phyloP scores from a whole-genome alignment of 2,329 filamentous ascomycete species.

The Trematosphaeria pertusa region DNA sequence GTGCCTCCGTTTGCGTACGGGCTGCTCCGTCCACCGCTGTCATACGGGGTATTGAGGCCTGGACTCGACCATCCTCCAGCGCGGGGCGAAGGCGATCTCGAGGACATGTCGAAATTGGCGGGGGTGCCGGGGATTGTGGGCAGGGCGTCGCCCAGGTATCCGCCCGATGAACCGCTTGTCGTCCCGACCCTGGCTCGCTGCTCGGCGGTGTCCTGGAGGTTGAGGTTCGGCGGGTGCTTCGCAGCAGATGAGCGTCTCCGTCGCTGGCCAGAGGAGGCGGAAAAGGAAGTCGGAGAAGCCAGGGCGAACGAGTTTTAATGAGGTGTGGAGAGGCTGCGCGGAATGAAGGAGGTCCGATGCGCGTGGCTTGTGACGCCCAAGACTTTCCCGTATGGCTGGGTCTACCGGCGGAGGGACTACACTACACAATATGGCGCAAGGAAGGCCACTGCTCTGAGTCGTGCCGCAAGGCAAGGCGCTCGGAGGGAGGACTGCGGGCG shows the following conservation, averaged over 20 bases:
- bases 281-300: slow-evolving; percentile 48
- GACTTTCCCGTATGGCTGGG: slow-evolving; percentile 15
- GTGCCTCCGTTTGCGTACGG: slow-evolving; percentile 63
- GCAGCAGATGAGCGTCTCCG: slow-evolving; percentile 50
- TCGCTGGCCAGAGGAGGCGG: slow-evolving; percentile 48
- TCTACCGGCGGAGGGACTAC: slow-evolving; percentile 17
- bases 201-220: slow-evolving; percentile 35
- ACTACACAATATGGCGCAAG: slow-evolving; percentile 15
- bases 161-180: slow-evolving; percentile 41
- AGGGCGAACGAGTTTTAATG: slow-evolving; percentile 41
- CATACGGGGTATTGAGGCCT: slow-evolving; percentile 71
- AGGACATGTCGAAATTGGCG: slow-evolving; percentile 69
- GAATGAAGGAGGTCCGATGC: slow-evolving; percentile 28
- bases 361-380: slow-evolving; percentile 31
- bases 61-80: slow-evolving; percentile 90
- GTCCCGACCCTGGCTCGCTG: slow-evolving; percentile 37
- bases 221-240: slow-evolving; percentile 42
- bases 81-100: slow-evolving; percentile 84
- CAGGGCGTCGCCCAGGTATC: slow-evolving; percentile 41
- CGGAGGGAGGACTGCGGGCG: not conserved
- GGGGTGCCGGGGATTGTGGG: slow-evolving; percentile 49
- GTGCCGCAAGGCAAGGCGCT: not conserved
- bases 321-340: slow-evolving; percentile 28
- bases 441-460: slow-evolving; percentile 5
- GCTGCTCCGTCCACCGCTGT: slow-evolving; percentile 71